phyloP scores from a whole-genome alignment of 257 asterid species.

The Scutellaria barbata region DNA sequence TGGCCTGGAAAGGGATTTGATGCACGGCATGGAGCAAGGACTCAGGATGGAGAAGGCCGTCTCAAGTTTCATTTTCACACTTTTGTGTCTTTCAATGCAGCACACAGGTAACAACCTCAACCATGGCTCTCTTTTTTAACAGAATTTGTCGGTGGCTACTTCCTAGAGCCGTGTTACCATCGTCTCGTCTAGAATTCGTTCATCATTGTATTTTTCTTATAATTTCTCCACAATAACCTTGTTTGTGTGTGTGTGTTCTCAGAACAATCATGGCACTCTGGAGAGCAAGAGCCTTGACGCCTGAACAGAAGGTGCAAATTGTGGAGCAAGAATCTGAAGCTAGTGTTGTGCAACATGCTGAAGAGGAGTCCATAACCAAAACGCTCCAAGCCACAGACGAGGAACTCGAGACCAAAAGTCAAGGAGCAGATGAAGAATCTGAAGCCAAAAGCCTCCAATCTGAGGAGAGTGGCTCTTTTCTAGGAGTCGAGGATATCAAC shows the following conservation, averaged over 20 bases:
- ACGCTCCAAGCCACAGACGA: slow-evolving; percentile 55
- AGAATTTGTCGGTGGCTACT: background rate
- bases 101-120: slow-evolving; percentile 65
- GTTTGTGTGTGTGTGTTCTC: slow-evolving; percentile 33
- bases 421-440: slow-evolving; percentile 65
- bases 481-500: slow-evolving; percentile 73
- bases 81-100: slow-evolving; percentile 88
- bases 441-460: slow-evolving; percentile 62
- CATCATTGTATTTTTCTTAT: background rate
- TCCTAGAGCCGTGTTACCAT: background rate
- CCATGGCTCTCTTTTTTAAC: background rate
- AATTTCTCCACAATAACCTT: slow-evolving; percentile 15
- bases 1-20: slow-evolving; percentile 90
- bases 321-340: slow-evolving; percentile 80
- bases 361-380: slow-evolving; percentile 68
- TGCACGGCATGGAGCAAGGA: slow-evolving; percentile 94
- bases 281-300: slow-evolving; percentile 93
- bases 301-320: slow-evolving; percentile 90
- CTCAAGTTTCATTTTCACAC: slow-evolving; percentile 94
- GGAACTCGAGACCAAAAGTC: slow-evolving; percentile 56
- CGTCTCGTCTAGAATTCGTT: background rate
- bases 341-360: slow-evolving; percentile 58
- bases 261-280: slow-evolving; percentile 97
- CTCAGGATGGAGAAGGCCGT: slow-evolving; percentile 85
- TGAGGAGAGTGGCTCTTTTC: slow-evolving; percentile 75